Conservation (phyloP, 805 yeast species). For the Jamesozyma jinghongensis region DNA sequence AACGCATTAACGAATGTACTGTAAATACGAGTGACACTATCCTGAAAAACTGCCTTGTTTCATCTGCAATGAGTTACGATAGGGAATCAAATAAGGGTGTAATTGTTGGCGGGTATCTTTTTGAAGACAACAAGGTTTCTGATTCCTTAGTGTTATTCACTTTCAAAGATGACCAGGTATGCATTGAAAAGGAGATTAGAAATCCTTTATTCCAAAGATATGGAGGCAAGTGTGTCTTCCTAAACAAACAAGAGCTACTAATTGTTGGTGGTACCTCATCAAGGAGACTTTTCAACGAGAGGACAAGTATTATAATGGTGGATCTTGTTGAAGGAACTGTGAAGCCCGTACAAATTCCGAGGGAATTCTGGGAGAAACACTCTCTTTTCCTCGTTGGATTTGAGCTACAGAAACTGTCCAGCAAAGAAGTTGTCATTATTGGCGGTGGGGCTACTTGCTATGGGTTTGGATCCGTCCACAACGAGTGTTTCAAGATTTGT, state of each 20-base stretch:
- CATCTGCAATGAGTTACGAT: conserved; percentile 17
- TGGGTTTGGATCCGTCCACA: conserved; percentile 62
- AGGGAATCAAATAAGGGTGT: conserved; percentile 9
- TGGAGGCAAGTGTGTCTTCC: conserved; percentile 36
- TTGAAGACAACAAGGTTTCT: conserved; percentile 18
- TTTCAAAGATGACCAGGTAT: conserved; percentile 14
- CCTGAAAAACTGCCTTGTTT: conserved; percentile 3
- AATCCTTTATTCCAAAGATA: conserved; percentile 37
- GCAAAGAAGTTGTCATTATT: conserved; percentile 22
- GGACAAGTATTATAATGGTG: conserved; percentile 33
- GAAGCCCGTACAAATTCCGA: conserved; percentile 25
- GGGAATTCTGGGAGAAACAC: conserved; percentile 31
- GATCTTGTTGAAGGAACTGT: conserved; percentile 17
- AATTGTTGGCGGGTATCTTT: conserved; percentile 19
- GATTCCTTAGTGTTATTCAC: conserved; percentile 28
- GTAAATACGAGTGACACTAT: background rate
- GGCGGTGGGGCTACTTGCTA: conserved; percentile 82
- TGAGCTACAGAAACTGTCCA: conserved; percentile 28
- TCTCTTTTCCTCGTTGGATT: conserved; percentile 45
- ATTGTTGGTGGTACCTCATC: conserved; percentile 54
- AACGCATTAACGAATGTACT: conserved; percentile 12
- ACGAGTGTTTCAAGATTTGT: conserved; percentile 11
- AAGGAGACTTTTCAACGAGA: conserved; percentile 25
- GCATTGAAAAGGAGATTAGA: conserved; percentile 11
- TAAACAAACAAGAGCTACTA: conserved; percentile 31